A percentile compares a stretch with the other conserved stretches of the same genome.
Conservation (phyloP, 192 early-diverging fungal genomes). For the Linnemannia exigua region DNA sequence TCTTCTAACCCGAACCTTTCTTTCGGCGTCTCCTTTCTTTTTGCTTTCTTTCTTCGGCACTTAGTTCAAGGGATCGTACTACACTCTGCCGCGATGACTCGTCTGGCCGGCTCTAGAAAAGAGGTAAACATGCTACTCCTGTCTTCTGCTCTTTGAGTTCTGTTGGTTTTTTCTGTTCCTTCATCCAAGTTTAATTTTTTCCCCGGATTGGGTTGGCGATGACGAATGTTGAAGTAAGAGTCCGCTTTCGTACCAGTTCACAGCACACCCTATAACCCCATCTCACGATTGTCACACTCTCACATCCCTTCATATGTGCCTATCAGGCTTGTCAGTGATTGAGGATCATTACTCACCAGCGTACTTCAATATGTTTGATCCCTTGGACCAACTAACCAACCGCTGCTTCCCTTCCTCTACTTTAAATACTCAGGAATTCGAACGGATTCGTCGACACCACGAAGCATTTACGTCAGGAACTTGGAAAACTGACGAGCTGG, state of each 20-base stretch:
- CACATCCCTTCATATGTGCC: neutral
- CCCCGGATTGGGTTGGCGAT: neutral
- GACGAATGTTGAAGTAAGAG: neutral
- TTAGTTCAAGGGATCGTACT: neutral
- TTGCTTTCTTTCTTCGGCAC: neutral
- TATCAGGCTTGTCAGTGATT: neutral
- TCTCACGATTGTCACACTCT: neutral
- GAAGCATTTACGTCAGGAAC: constrained; percentile 10
- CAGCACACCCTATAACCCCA: neutral
- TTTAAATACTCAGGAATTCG: constrained; percentile 15
- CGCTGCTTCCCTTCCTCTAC: neutral
- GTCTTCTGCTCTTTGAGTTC: neutral
- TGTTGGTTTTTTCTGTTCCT: neutral
- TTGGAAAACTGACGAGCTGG: constrained; percentile 16
- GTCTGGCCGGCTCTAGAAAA: constrained; percentile 14
- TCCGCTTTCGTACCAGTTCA: neutral
- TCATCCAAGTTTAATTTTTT: too few species aligned
- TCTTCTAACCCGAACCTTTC: neutral
- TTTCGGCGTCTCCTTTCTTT: neutral
- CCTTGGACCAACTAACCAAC: neutral
- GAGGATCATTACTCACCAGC: neutral
- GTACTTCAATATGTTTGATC: neutral
- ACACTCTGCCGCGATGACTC: constrained; percentile 28
- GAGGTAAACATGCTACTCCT: neutral
- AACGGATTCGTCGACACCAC: constrained; percentile 31